Evolutionary conservation across 495 filamentous ascomycete genomes (phyloP), one percentile per base, ranked within the genome.

Genomic region (Aspergillus nanangensis): DNA sequence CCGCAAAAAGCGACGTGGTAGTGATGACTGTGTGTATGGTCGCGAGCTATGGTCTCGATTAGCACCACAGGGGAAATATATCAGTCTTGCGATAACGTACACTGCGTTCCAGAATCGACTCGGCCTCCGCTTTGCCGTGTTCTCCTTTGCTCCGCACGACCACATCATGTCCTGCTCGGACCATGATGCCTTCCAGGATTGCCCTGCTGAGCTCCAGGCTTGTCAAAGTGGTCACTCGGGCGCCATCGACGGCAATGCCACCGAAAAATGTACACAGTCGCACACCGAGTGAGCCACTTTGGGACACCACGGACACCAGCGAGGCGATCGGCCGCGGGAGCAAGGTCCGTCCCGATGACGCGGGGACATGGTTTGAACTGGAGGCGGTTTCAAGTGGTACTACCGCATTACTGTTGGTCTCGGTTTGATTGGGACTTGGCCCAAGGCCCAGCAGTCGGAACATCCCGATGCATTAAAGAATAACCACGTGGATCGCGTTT

Each of bases 261-360:
- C 84, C 80, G 14, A 90, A 71, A 37, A 82, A 72, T 0, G 80
- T 81, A 5, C 83, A 80, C n/a, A 89, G 55, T n/a, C 84, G 80
- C 27, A 91, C 68, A 10, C 79, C 83, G 15, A 88, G 70, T 5
- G 83, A 81, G 3, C 84, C 83, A 0, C 84, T 86, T 48, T 82
- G 77, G 3, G 86, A 80, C 18, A 83, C 67, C 20, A 88, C 54
- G 44, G 83, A 87, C 37, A 91, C 78, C n/a, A 81, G 65, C 20
- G 75, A 84, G 11, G 87, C 86, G 15, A 88, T 65, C 8, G 82
- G 76, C 11, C 71, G 55, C 8, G 86, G 86, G 0, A 91, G 76
- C 3, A 91, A 75, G 1, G 86, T 85, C 19, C 69, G 60, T 21
- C 80, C 78, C 9, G 72, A 59, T 0, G 55, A 59, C 20, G 63